Percentiles rank a stretch among this genome's conserved stretches.
Evolutionary conservation across 164 flowering plant genomes (phyloP).

Genomic region (Dillenia suffruticosa): DNA sequence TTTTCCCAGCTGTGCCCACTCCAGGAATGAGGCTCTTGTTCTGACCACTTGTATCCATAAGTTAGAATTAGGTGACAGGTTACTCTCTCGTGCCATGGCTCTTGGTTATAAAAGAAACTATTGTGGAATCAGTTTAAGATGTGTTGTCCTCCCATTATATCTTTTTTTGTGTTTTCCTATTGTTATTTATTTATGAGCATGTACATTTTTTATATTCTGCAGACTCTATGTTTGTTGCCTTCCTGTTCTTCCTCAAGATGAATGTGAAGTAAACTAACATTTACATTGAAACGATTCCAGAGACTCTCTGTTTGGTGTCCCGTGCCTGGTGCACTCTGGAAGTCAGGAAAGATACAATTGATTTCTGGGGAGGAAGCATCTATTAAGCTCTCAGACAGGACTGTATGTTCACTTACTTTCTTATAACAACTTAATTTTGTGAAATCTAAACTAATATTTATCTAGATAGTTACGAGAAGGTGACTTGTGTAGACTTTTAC

Average conservation of each 20-base stretch:
- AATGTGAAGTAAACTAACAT: not conserved
- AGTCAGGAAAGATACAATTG: constrained; percentile 69
- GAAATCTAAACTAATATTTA: too few species aligned
- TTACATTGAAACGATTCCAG: constrained; percentile 33
- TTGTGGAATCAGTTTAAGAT: too few species aligned
- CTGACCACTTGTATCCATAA: too few species aligned
- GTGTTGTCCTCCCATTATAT: not conserved
- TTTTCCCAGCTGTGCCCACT: too few species aligned
- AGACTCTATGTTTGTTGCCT: not conserved
- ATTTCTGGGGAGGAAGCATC: constrained; percentile 51
- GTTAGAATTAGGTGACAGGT: too few species aligned
- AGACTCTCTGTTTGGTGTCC: constrained; percentile 86
- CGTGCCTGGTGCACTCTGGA: constrained; percentile 58
- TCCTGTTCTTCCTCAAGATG: not conserved
- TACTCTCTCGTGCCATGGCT: too few species aligned
- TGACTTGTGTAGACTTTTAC: too few species aligned
- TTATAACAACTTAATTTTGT: not conserved
- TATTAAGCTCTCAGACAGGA: constrained; percentile 60
- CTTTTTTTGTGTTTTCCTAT: not conserved
- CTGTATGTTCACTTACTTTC: constrained; percentile 40
- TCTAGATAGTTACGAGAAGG: too few species aligned
- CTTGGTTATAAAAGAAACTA: too few species aligned
- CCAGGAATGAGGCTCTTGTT: too few species aligned
- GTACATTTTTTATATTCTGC: not conserved
- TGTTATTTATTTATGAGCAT: not conserved